Evolutionary conservation across 345 rosid genomes (phyloP), one percentile per base, ranked within the genome.

Genomic region (Leavenworthia alabamica): DNA sequence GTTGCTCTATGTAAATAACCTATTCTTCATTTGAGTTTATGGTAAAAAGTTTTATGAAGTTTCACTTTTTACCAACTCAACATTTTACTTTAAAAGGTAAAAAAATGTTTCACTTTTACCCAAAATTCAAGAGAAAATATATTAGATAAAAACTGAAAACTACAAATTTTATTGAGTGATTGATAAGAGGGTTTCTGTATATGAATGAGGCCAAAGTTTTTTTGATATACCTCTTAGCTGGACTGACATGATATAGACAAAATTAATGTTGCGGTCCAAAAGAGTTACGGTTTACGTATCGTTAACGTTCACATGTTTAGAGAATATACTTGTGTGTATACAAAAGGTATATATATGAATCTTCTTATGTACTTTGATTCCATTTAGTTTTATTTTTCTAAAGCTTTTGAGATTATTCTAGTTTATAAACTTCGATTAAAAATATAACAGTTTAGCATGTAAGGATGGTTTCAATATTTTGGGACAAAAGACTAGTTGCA

Each of bases 171-270:
- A 22, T 31, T 32, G 66, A 68, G 52, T 60, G 67, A 60, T 31
- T 68, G 60, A 60, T 68, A 68, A n/a, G 66, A 42, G 66, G n/a
- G 40, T 9, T 59, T 4, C 37, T 32, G 37, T 58, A 49, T 58
- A 67, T 40, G 52, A 58, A 58, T 42, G 39, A 23, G 37, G 15
- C 73, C 73, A 68, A 42, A 50, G n/a, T n/a, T n/a, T n/a, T 19
- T 32, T 59, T 67, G 66, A 56, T 69, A 61, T 53, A 35, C 32
- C 24, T 53, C 67, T 60, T 69, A 53, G 73, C 73, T 69, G 68
- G 66, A 23, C 67, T 52, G 68, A 69, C 42, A 69, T 69, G 67
- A 52, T 42, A 26, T n/a, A n/a, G n/a, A 52, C 61, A 43, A 57
- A 37, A 37, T 1, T 19, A 32, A 19, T 50, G 40, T n/a, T 59